A percentile compares a stretch with the other conserved stretches of the same genome.
phyloP scores from a whole-genome alignment of 768 basidiomycete species.

The Kwoniella europaea region DNA sequence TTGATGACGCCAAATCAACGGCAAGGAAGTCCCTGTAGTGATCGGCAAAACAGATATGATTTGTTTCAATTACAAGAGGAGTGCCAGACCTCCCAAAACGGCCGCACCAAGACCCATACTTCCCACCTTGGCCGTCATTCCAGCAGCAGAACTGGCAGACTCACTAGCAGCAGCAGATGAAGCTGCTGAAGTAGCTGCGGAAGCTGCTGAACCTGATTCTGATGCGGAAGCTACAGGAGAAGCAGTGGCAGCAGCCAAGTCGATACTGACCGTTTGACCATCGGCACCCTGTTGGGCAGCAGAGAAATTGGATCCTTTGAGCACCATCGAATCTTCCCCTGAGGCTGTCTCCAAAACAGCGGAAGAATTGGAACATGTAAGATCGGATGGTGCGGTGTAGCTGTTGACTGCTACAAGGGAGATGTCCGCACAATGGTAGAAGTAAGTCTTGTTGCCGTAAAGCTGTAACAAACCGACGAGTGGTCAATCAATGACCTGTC shows the following conservation, averaged over 20 bases:
- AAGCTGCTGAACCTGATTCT: neutral
- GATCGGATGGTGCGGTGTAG: slow-evolving; percentile 26
- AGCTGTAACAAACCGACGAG: slow-evolving; percentile 18
- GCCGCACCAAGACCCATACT: slow-evolving; percentile 1
- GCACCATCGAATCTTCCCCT: slow-evolving; percentile 18
- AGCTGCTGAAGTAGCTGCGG: slow-evolving; percentile 16
- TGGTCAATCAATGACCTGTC: neutral
- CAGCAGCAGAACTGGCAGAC: neutral
- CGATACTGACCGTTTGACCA: slow-evolving; percentile 11
- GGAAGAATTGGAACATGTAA: slow-evolving; percentile 40
- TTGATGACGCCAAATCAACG: too few species aligned
- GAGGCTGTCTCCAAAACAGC: slow-evolving; percentile 29
- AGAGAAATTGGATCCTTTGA: slow-evolving; percentile 17
- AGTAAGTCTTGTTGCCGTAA: slow-evolving; percentile 25
- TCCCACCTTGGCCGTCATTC: neutral
- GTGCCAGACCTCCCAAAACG: neutral
- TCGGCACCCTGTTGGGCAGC: slow-evolving; percentile 14
- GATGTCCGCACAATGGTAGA: slow-evolving; percentile 46
- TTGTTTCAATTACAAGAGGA: neutral
- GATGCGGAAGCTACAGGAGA: neutral
- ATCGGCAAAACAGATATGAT: too few species aligned
- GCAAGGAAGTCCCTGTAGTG: too few species aligned
- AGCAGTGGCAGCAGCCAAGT: slow-evolving; percentile 10
- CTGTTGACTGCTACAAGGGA: slow-evolving; percentile 29
- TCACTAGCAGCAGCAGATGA: slow-evolving; percentile 48